These are phyloP conservation scores for Wickerhamomyces subpelliculosus DNA, from an alignment of 805 yeast species.

Conservation along the genomic window DNA sequence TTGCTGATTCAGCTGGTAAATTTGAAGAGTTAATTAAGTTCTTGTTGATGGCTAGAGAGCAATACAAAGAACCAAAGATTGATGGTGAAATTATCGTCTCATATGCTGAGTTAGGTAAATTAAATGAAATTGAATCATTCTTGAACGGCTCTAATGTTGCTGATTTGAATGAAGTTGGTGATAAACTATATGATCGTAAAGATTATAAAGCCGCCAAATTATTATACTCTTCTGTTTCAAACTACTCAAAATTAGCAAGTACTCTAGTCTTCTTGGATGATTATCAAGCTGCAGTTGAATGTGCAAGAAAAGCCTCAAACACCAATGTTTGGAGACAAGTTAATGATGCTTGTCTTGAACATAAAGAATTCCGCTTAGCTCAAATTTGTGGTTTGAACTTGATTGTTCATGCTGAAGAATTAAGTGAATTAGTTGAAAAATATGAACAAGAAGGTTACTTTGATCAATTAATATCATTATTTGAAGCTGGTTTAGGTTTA, in stretches of 20 bases:
- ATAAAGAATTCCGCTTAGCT: constrained; percentile 91
- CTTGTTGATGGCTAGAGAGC: constrained; percentile 85
- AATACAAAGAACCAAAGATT: constrained; percentile 83
- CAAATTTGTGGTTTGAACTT: constrained; percentile 97
- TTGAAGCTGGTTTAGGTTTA: constrained; percentile 91
- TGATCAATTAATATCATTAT: constrained; percentile 82
- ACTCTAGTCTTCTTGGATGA: constrained; percentile 88
- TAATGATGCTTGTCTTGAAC: constrained; percentile 91
- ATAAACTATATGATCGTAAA: constrained; percentile 70
- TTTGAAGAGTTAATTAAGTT: constrained; percentile 87
- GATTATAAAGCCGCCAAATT: constrained; percentile 92
- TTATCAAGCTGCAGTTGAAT: constrained; percentile 95
- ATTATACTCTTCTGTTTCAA: constrained; percentile 77
- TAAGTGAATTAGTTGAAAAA: constrained; percentile 78
- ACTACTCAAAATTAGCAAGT: constrained; percentile 94
- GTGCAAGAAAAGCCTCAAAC: constrained; percentile 97
- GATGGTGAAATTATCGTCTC: constrained; percentile 89
- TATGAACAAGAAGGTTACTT: constrained; percentile 90
- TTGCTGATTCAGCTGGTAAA: constrained; percentile 92
- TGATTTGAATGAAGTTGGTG: constrained; percentile 87
- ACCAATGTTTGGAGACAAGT: constrained; percentile 96
- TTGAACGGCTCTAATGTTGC: constrained; percentile 89
- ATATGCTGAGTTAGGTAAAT: constrained; percentile 71
- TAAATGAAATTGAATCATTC: constrained; percentile 77
- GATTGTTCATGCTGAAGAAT: constrained; percentile 95